Evolutionary conservation across 495 filamentous ascomycete species (phyloP).

Genomic region (Neurospora sp.): DNA sequence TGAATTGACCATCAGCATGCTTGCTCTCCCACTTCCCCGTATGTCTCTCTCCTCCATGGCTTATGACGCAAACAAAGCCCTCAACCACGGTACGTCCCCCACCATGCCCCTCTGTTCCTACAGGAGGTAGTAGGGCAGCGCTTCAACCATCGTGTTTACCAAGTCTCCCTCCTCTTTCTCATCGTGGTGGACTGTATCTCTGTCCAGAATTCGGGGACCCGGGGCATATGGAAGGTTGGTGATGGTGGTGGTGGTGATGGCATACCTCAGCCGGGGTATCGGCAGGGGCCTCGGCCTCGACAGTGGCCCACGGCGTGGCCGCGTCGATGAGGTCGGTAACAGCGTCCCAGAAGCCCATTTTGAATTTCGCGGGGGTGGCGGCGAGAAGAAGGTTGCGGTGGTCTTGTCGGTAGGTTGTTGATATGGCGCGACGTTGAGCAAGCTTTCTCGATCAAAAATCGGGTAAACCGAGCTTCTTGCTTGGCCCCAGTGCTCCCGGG

Average conservation of each 20-base stretch:
- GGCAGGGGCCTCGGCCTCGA: slow-evolving; percentile 45
- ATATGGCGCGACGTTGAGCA: slow-evolving; percentile 24
- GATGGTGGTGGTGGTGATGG: neutral
- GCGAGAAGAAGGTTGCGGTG: neutral
- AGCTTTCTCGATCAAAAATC: slow-evolving; percentile 22
- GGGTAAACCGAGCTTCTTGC: slow-evolving; percentile 12
- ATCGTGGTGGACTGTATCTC: neutral
- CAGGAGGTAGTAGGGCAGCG: neutral
- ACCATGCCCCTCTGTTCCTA: slow-evolving; percentile 9
- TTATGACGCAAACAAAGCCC: neutral
- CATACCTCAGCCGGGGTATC: slow-evolving; percentile 14
- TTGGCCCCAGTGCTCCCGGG: neutral
- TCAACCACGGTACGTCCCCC: slow-evolving; percentile 10
- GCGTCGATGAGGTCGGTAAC: slow-evolving; percentile 45
- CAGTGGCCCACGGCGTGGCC: slow-evolving; percentile 43
- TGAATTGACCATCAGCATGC: neutral
- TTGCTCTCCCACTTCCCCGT: slow-evolving; percentile 1
- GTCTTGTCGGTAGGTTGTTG: neutral
- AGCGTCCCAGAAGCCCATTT: slow-evolving; percentile 49
- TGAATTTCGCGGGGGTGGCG: slow-evolving; percentile 9
- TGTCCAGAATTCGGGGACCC: neutral
- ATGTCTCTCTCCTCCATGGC: neutral
- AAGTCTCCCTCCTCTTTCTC: neutral
- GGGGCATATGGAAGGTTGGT: neutral
- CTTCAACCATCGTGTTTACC: neutral